phyloP scores from a whole-genome alignment of 2,329 filamentous ascomycete species.

The Phoma herbarum region DNA sequence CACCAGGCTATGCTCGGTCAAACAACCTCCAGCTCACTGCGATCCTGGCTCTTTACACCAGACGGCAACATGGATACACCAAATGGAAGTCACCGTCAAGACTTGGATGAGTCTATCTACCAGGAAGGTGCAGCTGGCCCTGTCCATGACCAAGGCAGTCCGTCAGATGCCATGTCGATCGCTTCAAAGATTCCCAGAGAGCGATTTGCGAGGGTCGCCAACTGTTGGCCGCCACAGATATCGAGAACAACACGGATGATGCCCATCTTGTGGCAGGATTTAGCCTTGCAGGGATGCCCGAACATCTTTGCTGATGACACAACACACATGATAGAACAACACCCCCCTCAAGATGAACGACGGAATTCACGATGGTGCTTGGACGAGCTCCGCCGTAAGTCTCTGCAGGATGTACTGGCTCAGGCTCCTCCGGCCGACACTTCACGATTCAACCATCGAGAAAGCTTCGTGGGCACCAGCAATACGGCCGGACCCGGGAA shows the following conservation, averaged over 20 bases:
- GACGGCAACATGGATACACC: conserved; percentile 42
- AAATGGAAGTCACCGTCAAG: conserved; percentile 40
- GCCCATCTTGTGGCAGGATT: conserved; percentile 48
- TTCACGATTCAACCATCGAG: conserved; percentile 38
- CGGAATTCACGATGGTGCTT: conserved; percentile 50
- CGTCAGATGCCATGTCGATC: conserved; percentile 49
- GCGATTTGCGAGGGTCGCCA: conserved; percentile 51
- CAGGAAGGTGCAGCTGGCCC: conserved; percentile 36
- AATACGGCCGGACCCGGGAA: conserved; percentile 42
- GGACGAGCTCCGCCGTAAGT: conserved; percentile 52
- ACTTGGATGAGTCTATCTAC: conserved; percentile 45
- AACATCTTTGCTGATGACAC: conserved; percentile 48
- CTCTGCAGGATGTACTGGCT: conserved; percentile 47
- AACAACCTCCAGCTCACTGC: conserved; percentile 48
- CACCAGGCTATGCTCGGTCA: conserved; percentile 49
- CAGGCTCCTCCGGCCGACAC: conserved; percentile 35
- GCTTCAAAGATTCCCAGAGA: conserved; percentile 51
- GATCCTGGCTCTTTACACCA: conserved; percentile 50
- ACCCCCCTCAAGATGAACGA: conserved; percentile 9
- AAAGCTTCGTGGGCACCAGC: conserved; percentile 44
- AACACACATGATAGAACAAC: conserved; percentile 6
- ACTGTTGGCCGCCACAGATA: conserved; percentile 49
- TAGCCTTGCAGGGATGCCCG: conserved; percentile 41
- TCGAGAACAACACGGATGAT: conserved; percentile 45
- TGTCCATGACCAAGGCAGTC: conserved; percentile 41